Percentiles rank a stretch among this genome's conserved stretches.
Evolutionary conservation across 805 yeast species (phyloP).

Genomic region (Lachancea sp.): DNA sequence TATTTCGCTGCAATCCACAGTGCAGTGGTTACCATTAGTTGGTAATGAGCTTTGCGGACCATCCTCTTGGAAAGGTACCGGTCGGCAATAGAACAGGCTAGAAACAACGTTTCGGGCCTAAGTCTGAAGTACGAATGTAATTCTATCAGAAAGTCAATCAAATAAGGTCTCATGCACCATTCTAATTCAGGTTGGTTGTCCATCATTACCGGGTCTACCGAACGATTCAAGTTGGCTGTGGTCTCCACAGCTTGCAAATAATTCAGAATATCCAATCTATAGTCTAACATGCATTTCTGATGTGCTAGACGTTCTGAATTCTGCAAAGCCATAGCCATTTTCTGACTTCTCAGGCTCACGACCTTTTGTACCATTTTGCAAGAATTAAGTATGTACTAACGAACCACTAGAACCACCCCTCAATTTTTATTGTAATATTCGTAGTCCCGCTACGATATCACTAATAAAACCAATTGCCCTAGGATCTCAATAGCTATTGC

Average conservation of each 20-base stretch:
- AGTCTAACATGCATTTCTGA: constrained; percentile 10
- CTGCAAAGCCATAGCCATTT: constrained; percentile 12
- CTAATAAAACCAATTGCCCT: neutral
- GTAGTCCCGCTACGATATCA: constrained; percentile 3
- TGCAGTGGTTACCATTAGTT: constrained; percentile 77
- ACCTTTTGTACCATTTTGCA: neutral
- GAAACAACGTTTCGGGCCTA: constrained; percentile 58
- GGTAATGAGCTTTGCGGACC: constrained; percentile 74
- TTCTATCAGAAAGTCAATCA: constrained; percentile 73
- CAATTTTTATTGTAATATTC: neutral
- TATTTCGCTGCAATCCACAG: constrained; percentile 83
- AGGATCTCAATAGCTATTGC: too few species aligned
- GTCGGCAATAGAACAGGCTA: constrained; percentile 67
- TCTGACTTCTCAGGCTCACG: neutral
- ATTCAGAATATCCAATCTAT: constrained; percentile 36
- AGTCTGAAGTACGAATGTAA: constrained; percentile 53
- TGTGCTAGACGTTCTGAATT: neutral
- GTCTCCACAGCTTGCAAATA: constrained; percentile 40
- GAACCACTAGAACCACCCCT: too few species aligned
- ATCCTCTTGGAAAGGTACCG: constrained; percentile 77
- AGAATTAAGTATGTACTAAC: neutral
- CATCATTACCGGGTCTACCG: constrained; percentile 48
- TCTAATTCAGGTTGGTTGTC: constrained; percentile 82
- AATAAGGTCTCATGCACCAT: constrained; percentile 70
- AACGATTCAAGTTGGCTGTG: neutral